These are phyloP conservation scores for Saturnispora sekii DNA, from an alignment of 805 yeast species.

Conservation along the genomic window DNA sequence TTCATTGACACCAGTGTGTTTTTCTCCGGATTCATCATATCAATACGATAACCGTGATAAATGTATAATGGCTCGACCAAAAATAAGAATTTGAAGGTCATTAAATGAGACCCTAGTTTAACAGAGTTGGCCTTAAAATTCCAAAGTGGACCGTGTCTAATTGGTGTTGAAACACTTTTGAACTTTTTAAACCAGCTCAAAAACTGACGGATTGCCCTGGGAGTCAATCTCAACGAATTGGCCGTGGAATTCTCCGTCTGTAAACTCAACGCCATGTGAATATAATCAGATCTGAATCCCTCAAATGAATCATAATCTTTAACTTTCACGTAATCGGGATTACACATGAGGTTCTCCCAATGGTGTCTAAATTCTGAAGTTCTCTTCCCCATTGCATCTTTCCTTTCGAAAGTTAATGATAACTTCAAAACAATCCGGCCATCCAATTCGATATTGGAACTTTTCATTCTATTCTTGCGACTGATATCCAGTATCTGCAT, in stretches of 20 bases:
- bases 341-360: conserved; percentile 41
- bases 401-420: conserved; percentile 50
- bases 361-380: conserved; percentile 44
- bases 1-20: conserved; percentile 56
- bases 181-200: conserved; percentile 78
- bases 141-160: conserved; percentile 64
- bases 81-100: conserved; percentile 69
- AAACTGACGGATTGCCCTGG: conserved; percentile 54
- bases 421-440: conserved; percentile 54
- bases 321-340: conserved; percentile 42
- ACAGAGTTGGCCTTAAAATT: conserved; percentile 42
- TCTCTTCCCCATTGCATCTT: conserved; percentile 25
- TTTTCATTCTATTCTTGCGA: conserved; percentile 30
- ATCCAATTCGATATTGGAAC: conserved; percentile 44
- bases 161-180: conserved; percentile 65
- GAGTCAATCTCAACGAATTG: conserved; percentile 69
- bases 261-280: conserved; percentile 59
- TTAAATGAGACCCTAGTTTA: conserved; percentile 67
- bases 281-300: conserved; percentile 67
- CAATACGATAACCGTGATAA: conserved; percentile 56
- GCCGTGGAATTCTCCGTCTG: conserved; percentile 25
- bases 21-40: conserved; percentile 31
- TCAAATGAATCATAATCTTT: conserved; percentile 66
- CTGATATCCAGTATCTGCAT: conserved; percentile 5
- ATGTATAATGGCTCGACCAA: conserved; percentile 61